These are phyloP conservation scores for Eutrema japonicum DNA, from an alignment of 345 rosid genomes.

Conservation along the genomic window DNA sequence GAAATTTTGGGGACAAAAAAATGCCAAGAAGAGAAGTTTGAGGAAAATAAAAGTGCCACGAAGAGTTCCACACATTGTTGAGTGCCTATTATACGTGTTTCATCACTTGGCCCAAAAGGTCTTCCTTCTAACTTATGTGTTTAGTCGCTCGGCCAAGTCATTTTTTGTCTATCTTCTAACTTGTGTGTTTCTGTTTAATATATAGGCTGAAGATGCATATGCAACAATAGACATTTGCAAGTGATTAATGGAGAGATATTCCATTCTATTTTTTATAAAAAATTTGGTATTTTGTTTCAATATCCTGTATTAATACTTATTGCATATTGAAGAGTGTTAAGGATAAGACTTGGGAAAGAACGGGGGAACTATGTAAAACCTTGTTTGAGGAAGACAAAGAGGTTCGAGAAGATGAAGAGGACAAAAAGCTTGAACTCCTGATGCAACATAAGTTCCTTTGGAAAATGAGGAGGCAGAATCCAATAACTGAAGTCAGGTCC, in stretches of 20 bases:
- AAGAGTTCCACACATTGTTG: background rate
- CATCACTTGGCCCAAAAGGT: background rate
- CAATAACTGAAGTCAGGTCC: too few species aligned
- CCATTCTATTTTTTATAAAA: background rate
- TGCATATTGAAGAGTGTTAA: background rate
- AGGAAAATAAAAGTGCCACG: background rate
- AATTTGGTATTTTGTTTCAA: background rate
- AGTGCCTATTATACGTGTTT: background rate
- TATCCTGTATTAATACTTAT: background rate
- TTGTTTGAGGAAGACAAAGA: background rate
- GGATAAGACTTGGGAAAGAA: background rate
- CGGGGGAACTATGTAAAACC: background rate
- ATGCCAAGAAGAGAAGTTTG: background rate
- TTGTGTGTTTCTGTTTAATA: background rate
- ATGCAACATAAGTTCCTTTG: too few species aligned
- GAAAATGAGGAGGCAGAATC: too few species aligned
- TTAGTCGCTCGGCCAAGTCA: background rate
- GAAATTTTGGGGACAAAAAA: background rate
- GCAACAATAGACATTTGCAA: background rate
- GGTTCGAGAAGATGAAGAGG: background rate
- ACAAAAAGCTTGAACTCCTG: too few species aligned
- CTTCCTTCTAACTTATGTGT: background rate
- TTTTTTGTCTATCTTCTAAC: background rate
- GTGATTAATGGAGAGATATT: background rate
- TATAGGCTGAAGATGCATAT: background rate